Percentiles rank a stretch among this genome's conserved stretches.
phyloP scores from a whole-genome alignment of 768 basidiomycete genomes.

The Gloeostereum incarnatum region DNA sequence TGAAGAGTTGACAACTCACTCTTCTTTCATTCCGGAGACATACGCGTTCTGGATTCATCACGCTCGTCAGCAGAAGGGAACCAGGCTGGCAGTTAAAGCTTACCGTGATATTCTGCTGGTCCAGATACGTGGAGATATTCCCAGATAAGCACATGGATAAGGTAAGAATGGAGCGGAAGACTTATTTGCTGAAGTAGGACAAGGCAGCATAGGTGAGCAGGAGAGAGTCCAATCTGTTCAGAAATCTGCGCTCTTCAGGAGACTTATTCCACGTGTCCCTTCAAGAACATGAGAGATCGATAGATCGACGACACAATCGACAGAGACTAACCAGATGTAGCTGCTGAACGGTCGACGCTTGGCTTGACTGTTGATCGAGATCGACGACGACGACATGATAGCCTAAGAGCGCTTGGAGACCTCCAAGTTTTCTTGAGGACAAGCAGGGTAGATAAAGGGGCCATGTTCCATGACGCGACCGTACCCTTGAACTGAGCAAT shows the following conservation, averaged over 20 bases:
- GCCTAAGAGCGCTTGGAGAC: too few species aligned
- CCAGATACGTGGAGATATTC: slow-evolving; percentile 18
- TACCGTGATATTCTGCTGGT: slow-evolving; percentile 28
- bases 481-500: too few species aligned
- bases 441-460: too few species aligned
- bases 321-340: slow-evolving; percentile 4
- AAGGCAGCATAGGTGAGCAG: slow-evolving; percentile 25
- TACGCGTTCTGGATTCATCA: slow-evolving; percentile 22
- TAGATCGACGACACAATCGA: neutral
- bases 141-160: slow-evolving; percentile 4
- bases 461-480: too few species aligned
- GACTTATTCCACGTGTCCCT: slow-evolving; percentile 31
- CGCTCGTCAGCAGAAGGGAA: neutral
- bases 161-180: slow-evolving; percentile 1
- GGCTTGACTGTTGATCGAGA: neutral
- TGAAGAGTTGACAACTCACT: slow-evolving; percentile 14
- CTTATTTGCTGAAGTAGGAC: slow-evolving; percentile 28
- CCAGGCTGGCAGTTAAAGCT: neutral
- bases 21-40: slow-evolving; percentile 28
- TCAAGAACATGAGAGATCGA: neutral
- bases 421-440: too few species aligned
- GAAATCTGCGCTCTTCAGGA: slow-evolving; percentile 22
- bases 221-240: slow-evolving; percentile 23
- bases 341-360: slow-evolving; percentile 4
- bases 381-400: too few species aligned